Conservation (phyloP, 2,329 filamentous ascomycete genomes). For the Aspergillus udagawae region DNA sequence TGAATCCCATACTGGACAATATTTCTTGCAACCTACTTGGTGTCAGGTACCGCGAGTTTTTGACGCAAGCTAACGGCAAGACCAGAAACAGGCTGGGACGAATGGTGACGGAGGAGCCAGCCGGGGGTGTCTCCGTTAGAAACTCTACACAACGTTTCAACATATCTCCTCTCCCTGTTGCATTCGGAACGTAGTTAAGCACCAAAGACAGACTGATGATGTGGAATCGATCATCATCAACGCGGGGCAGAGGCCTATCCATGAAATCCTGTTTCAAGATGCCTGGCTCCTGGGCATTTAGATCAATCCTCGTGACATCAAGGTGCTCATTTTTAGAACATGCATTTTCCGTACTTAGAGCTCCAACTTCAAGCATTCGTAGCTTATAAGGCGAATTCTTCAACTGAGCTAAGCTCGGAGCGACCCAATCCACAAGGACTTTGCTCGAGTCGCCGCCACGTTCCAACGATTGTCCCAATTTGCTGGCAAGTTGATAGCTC, state of each 20-base stretch:
- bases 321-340: constrained; percentile 71
- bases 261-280: constrained; percentile 94
- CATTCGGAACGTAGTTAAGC: constrained; percentile 86
- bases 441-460: constrained; percentile 62
- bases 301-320: constrained; percentile 76
- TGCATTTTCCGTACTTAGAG: constrained; percentile 77
- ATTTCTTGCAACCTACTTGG: constrained; percentile 65
- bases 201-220: constrained; percentile 89
- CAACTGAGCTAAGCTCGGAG: constrained; percentile 23
- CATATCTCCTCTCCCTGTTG: constrained; percentile 76
- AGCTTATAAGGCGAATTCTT: constrained; percentile 36
- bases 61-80: constrained; percentile 78
- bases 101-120: constrained; percentile 21
- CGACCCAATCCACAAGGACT: constrained; percentile 57
- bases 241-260: constrained; percentile 68
- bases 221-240: constrained; percentile 67
- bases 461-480: constrained; percentile 56
- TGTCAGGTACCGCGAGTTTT: constrained; percentile 86
- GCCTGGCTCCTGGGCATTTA: constrained; percentile 73
- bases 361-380: constrained; percentile 81
- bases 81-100: constrained; percentile 73
- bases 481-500: constrained; percentile 60
- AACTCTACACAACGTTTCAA: constrained; percentile 71
- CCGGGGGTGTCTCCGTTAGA: constrained; percentile 42
- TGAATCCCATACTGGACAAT: constrained; percentile 74